Evolutionary conservation across 108 stramenopile genomes (phyloP).

Genomic region (Ochromonas danica): DNA sequence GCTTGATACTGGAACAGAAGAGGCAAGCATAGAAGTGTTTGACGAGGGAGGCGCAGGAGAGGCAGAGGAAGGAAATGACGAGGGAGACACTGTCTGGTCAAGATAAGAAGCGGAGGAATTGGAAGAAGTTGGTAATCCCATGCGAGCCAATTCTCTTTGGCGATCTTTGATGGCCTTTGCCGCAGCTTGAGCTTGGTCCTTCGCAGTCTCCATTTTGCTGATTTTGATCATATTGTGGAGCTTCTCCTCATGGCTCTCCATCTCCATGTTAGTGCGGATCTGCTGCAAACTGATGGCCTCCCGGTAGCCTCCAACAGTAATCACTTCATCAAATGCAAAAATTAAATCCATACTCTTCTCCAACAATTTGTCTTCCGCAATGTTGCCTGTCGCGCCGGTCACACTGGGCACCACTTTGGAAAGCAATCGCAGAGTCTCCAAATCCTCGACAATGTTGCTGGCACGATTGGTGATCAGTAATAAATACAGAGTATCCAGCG

Average conservation of each 20-base stretch:
- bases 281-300: constrained; percentile 81
- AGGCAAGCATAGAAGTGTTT: too few species aligned
- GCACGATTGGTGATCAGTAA: constrained; percentile 95
- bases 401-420: constrained; percentile 98
- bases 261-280: constrained; percentile 87
- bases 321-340: constrained; percentile 98
- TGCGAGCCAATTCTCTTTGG: constrained; percentile 42
- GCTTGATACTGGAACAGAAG: too few species aligned
- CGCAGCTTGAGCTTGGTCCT: constrained; percentile 34
- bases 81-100: too few species aligned
- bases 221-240: constrained; percentile 83
- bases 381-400: constrained; percentile 63
- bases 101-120: too few species aligned
- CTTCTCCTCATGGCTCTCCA: constrained; percentile 98
- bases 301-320: constrained; percentile 93
- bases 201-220: constrained; percentile 81
- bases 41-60: too few species aligned
- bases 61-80: too few species aligned
- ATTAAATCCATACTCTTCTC: constrained; percentile 92
- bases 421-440: constrained; percentile 90
- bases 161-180: constrained; percentile 47
- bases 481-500: constrained; percentile 90
- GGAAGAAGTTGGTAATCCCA: too few species aligned
- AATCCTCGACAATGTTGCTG: constrained; percentile 85
- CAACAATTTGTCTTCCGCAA: constrained; percentile 81